Percentiles rank a stretch among this genome's conserved stretches.
phyloP scores from a whole-genome alignment of 2,329 filamentous ascomycete genomes.

The Diaporthe sp. region DNA sequence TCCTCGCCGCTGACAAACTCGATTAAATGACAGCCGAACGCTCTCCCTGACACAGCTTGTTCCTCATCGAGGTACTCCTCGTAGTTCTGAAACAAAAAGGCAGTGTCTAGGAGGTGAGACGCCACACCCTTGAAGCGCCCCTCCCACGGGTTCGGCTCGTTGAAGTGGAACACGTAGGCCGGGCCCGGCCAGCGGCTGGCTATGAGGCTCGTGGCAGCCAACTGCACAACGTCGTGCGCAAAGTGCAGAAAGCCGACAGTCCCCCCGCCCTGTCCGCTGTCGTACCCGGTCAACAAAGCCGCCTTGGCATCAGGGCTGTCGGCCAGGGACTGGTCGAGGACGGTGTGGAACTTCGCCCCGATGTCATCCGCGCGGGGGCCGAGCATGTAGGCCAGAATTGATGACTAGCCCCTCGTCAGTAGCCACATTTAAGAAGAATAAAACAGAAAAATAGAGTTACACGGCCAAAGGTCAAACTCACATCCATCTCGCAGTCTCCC shows the following conservation, averaged over 20 bases:
- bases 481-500: slow-evolving; percentile 14
- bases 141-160: slow-evolving; percentile 62
- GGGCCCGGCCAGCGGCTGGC: not conserved
- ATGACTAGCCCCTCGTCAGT: not conserved
- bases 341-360: not conserved
- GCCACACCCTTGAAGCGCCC: slow-evolving; percentile 56
- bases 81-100: slow-evolving; percentile 62
- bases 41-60: slow-evolving; percentile 50
- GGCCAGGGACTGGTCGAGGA: not conserved
- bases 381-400: not conserved
- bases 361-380: not conserved
- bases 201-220: not conserved
- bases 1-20: slow-evolving; percentile 54
- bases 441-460: too few species aligned
- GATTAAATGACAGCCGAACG: slow-evolving; percentile 55
- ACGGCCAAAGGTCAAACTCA: not conserved
- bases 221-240: not conserved
- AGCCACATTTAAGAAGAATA: not conserved
- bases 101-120: slow-evolving; percentile 60
- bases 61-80: slow-evolving; percentile 53
- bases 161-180: slow-evolving; percentile 53
- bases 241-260: not conserved
- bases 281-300: not conserved
- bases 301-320: not conserved
- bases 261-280: rapidly evolving